Conservation (phyloP, 257 asterid genomes). For the Solanum piurae region DNA sequence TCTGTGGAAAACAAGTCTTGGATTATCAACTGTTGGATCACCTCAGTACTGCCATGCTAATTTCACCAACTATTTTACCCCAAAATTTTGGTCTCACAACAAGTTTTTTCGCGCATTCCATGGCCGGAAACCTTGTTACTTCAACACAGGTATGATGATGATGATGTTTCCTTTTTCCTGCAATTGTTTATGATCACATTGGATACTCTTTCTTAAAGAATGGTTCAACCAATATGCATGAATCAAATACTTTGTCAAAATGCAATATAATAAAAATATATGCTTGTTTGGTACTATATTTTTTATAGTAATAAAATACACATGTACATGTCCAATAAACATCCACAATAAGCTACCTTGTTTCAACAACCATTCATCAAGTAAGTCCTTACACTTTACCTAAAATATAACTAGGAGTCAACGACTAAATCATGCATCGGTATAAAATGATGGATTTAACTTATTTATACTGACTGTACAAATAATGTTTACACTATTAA, state of each 20-base stretch:
- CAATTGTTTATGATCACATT: background rate
- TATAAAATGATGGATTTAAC: background rate
- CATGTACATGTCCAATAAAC: background rate
- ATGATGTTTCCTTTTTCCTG: background rate
- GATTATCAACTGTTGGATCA: conserved; percentile 38
- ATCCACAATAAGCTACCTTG: background rate
- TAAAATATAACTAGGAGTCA: background rate
- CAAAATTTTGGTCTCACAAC: conserved; percentile 32
- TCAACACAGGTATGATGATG: conserved; percentile 47
- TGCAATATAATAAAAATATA: background rate
- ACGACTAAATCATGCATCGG: background rate
- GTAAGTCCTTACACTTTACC: background rate
- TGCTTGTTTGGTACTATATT: background rate
- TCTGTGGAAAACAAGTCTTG: conserved; percentile 40
- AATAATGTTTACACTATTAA: background rate
- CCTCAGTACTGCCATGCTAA: conserved; percentile 70
- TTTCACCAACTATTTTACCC: conserved; percentile 58
- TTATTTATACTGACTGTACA: background rate
- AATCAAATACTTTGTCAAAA: background rate
- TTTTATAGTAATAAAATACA: background rate
- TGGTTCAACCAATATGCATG: background rate
- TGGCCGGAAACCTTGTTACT: conserved; percentile 49
- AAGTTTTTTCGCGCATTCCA: conserved; percentile 27
- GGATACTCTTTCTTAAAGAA: background rate
- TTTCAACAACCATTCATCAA: background rate